These are phyloP conservation scores for Lachancea sp. DNA, from an alignment of 805 yeast genomes.

Conservation along the genomic window DNA sequence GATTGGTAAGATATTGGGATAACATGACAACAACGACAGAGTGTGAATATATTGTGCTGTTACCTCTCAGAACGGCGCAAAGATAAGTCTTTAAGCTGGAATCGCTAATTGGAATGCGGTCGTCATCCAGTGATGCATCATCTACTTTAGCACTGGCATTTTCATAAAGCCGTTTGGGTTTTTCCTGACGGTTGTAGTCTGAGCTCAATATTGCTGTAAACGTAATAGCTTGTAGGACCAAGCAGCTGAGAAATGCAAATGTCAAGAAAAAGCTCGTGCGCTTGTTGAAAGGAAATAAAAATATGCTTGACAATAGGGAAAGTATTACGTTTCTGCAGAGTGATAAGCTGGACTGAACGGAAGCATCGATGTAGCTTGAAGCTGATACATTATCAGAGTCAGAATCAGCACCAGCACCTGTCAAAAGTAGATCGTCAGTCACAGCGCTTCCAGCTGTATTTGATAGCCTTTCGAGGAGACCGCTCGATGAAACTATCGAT, in stretches of 20 bases:
- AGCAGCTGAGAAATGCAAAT: slow-evolving; percentile 50
- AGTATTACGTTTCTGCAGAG: slow-evolving; percentile 27
- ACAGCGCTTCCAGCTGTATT: slow-evolving; percentile 3
- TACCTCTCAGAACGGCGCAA: not conserved
- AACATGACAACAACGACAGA: not conserved
- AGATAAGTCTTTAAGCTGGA: not conserved
- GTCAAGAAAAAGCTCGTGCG: slow-evolving; percentile 42
- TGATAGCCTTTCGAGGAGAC: not conserved
- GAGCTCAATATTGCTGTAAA: slow-evolving; percentile 60
- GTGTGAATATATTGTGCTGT: not conserved
- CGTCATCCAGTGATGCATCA: slow-evolving; percentile 5
- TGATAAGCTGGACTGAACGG: slow-evolving; percentile 35
- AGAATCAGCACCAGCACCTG: not conserved
- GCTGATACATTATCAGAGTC: slow-evolving; percentile 22
- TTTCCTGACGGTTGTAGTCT: slow-evolving; percentile 58
- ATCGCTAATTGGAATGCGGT: not conserved
- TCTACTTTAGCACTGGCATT: not conserved
- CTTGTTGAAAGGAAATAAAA: slow-evolving; percentile 31
- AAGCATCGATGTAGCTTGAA: slow-evolving; percentile 39
- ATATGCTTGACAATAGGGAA: slow-evolving; percentile 26
- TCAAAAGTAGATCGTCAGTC: not conserved
- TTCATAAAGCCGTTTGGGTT: slow-evolving; percentile 42
- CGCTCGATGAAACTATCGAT: slow-evolving; percentile 1
- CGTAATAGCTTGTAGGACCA: slow-evolving; percentile 54
- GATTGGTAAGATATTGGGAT: slow-evolving; percentile 11